A percentile compares a stretch with the other conserved stretches of the same genome.
Evolutionary conservation across 345 rosid species (phyloP).

Genomic region (Iberis pinnata): DNA sequence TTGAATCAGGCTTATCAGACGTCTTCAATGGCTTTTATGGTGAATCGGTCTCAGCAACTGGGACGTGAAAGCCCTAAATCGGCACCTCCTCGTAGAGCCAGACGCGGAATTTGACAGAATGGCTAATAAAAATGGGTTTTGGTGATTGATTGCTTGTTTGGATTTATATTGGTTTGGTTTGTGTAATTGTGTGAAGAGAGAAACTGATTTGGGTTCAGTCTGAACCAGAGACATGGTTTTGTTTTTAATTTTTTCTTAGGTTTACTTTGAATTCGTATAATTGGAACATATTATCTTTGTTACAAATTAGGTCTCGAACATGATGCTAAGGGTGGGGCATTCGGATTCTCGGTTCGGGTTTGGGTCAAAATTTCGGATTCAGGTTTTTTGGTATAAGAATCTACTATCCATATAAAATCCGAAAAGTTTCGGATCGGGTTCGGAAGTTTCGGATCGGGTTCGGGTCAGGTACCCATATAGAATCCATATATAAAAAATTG

Average conservation of each 20-base stretch:
- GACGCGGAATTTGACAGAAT: slow-evolving; percentile 3
- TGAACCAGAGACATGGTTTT: slow-evolving; percentile 10
- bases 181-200: neutral
- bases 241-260: neutral
- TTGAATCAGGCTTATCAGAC: slow-evolving; percentile 27
- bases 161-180: neutral
- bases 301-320: too few relatives aligned
- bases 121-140: neutral
- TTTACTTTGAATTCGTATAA: too few relatives aligned
- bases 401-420: too few relatives aligned
- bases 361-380: too few relatives aligned
- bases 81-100: slow-evolving; percentile 6
- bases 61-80: neutral
- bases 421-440: too few relatives aligned
- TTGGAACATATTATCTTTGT: too few relatives aligned
- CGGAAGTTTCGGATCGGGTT: too few relatives aligned
- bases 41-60: slow-evolving; percentile 23
- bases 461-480: too few relatives aligned
- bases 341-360: too few relatives aligned
- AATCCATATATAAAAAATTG: too few relatives aligned
- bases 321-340: too few relatives aligned
- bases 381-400: too few relatives aligned
- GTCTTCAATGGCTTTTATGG: slow-evolving; percentile 27
- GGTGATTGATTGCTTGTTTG: neutral
- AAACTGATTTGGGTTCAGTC: slow-evolving; percentile 14